Evolutionary conservation across 2,329 filamentous ascomycete species (phyloP), one percentile per base, ranked within the genome.

Genomic region (Claviceps sp.): DNA sequence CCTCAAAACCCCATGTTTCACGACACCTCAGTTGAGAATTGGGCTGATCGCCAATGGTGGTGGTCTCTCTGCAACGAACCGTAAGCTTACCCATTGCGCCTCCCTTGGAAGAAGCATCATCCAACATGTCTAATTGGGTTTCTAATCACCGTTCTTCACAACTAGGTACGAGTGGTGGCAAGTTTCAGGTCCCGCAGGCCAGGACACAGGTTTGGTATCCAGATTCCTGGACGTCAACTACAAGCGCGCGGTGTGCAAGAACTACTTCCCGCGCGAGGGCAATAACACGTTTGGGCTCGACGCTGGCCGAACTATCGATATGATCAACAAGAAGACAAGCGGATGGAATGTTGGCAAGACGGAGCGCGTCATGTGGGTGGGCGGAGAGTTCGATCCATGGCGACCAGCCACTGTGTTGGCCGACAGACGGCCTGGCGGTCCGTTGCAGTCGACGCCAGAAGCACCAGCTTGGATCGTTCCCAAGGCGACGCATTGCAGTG

Each of bases 51-150:
- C 0, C 76, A 79, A 55, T 84, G 78, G 79, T 61, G 68, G 6
- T 84, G 79, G 79, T 72, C 81, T 63, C 68, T 73, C 1, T 83
- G 81, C 68, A 82, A 83, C 59, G 77, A 83, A 61, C 78, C 79
- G 59, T 62, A 55, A 48, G n/a, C 73, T 5, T 26, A 5, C 7
- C 3, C 7, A 43, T 30, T 2, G 7, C 8, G 26, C 6, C 26
- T 24, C 1, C 26, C 26, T 3, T 8, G 7, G 26, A 30, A 30
- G 26, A 30, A 9, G 26, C 7, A 30, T 30, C 7, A 8, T 30
- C 7, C 26, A 30, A 2, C 7, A 30, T 30, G 26, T 30, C 0
- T 30, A 30, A 8, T 30, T 30, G 26, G 26, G 3, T 30, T 22
- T 22, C 8, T 43, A 4, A 22, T 8, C 18, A 41, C 26, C 42